These are phyloP conservation scores for Cordyceps tenuipes DNA, from an alignment of 2,329 filamentous ascomycete genomes.

Conservation along the genomic window DNA sequence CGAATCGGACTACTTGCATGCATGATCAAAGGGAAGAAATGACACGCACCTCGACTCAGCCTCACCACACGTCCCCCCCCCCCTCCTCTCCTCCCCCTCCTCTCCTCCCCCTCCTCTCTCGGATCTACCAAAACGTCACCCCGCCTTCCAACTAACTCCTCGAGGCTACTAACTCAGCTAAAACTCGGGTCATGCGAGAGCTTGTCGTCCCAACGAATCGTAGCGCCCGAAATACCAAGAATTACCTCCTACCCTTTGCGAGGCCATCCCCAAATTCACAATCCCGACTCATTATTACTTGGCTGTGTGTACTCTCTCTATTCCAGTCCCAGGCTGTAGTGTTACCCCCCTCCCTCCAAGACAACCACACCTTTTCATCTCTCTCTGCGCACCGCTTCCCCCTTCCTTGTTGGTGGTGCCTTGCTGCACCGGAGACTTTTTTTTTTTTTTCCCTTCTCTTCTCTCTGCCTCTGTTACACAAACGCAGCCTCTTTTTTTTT, in stretches of 20 bases:
- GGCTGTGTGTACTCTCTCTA: background rate
- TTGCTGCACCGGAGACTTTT: too few relatives aligned
- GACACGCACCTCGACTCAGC: background rate
- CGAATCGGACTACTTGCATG: background rate
- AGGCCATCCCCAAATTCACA: background rate
- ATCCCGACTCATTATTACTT: background rate
- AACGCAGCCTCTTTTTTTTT: too few relatives aligned
- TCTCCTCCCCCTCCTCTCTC: background rate
- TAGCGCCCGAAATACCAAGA: background rate
- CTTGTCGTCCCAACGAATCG: background rate
- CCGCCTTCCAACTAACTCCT: too few relatives aligned
- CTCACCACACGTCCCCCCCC: background rate
- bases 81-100: background rate
- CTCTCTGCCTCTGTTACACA: too few relatives aligned
- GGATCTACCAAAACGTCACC: too few relatives aligned
- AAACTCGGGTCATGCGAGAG: too few relatives aligned
- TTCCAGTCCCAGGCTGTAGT: background rate
- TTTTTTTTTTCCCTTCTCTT: too few relatives aligned
- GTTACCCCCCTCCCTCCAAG: background rate
- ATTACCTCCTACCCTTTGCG: background rate
- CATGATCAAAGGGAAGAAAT: background rate
- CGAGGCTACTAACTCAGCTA: too few relatives aligned
- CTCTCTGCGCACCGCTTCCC: too few relatives aligned
- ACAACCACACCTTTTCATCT: too few relatives aligned
- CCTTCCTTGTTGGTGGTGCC: background rate